A percentile compares a stretch with the other conserved stretches of the same genome.
Evolutionary conservation across 139 green algal species (phyloP).

Genomic region (Ostreobium quekettii): DNA sequence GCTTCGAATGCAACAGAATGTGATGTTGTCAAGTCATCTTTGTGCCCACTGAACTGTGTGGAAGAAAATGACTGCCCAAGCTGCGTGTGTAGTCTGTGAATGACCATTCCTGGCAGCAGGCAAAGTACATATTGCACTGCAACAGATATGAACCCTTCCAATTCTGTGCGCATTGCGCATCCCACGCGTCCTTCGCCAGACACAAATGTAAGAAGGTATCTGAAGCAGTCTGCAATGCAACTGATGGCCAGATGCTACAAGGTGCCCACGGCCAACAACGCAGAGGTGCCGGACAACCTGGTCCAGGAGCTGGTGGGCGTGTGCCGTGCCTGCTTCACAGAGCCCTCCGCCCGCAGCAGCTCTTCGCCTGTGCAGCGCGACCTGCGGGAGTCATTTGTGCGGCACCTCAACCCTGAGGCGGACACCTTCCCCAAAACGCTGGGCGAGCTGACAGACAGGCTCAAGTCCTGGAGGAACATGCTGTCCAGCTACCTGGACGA

Average conservation of each 20-base stretch:
- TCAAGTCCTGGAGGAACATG: constrained; percentile 77
- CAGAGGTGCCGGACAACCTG: constrained; percentile 62
- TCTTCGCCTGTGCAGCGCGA: constrained; percentile 13
- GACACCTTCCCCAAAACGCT: constrained; percentile 70
- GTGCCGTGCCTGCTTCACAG: constrained; percentile 72
- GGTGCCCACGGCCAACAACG: constrained; percentile 36
- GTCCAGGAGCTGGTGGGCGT: constrained; percentile 75
- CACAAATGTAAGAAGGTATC: too few species aligned
- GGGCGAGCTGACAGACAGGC: constrained; percentile 65
- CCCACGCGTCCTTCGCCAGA: too few species aligned
- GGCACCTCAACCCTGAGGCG: constrained; percentile 75
- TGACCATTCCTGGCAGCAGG: too few species aligned
- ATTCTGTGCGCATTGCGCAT: too few species aligned
- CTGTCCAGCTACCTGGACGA: constrained; percentile 71
- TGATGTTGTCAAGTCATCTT: too few species aligned
- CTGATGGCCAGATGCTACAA: constrained; percentile 25
- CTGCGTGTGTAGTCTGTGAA: too few species aligned
- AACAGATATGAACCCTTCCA: too few species aligned
- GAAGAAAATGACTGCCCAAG: too few species aligned
- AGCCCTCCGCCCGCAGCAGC: constrained; percentile 19
- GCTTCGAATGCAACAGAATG: too few species aligned
- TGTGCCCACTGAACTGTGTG: too few species aligned
- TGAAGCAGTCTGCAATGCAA: not conserved
- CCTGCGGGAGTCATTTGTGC: constrained; percentile 73
- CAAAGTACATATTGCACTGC: too few species aligned